Evolutionary conservation across 1,284 basidiomycete species (phyloP).

Genomic region (Microbotryomycetes sp.): DNA sequence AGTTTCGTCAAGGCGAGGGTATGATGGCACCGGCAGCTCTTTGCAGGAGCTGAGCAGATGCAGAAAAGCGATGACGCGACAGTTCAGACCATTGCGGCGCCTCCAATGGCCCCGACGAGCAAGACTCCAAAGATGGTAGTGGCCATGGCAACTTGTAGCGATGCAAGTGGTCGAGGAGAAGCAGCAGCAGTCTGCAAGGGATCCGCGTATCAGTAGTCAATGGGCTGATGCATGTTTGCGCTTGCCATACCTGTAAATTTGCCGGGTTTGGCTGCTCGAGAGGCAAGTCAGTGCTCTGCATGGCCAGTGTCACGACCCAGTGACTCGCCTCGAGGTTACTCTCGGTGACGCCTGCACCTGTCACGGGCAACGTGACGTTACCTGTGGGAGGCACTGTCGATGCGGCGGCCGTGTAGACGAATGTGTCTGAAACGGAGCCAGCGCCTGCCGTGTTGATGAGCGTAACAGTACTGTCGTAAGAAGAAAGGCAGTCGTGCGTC

Average conservation of each 20-base stretch:
- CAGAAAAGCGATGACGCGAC: too few relatives aligned
- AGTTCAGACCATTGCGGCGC: background rate
- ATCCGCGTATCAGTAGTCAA: background rate
- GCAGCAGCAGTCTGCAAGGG: background rate
- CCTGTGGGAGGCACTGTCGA: constrained; percentile 12
- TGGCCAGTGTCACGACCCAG: background rate
- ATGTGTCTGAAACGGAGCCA: background rate
- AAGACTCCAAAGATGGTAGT: background rate
- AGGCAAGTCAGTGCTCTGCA: too few relatives aligned
- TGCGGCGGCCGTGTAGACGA: constrained; percentile 7
- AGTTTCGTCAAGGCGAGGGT: too few relatives aligned
- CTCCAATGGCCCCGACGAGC: background rate
- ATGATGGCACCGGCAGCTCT: too few relatives aligned
- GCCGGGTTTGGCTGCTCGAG: background rate
- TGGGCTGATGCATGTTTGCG: too few relatives aligned
- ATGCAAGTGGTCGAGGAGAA: background rate
- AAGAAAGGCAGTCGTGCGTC: too few relatives aligned
- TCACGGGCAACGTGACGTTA: constrained; percentile 5
- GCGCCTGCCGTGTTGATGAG: background rate
- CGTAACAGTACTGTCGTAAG: background rate
- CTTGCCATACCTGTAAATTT: constrained; percentile 4
- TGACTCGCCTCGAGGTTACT: background rate
- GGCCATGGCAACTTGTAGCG: background rate
- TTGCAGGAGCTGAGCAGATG: too few relatives aligned
- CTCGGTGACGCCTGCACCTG: background rate